Base-by-base conservation (phyloP, 306 rosid species). In the Gastrolobium bilobum region DNA sequence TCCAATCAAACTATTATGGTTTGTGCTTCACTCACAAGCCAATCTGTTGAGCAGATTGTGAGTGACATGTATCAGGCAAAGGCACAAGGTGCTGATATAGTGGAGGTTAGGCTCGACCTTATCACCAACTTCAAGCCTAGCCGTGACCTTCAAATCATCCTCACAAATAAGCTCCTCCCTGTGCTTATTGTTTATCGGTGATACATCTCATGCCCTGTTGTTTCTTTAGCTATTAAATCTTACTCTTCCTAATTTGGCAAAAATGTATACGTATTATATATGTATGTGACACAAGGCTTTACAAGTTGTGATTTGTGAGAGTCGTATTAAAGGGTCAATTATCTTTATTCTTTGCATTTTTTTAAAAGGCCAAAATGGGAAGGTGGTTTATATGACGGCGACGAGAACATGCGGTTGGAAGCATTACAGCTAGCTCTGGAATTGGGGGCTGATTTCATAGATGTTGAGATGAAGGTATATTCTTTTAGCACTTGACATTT, bases 391-490 rank as follows among this genome's bases (percentile, higher is more conserved):
- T 73, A 60, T 26, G 83, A 81, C 5, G 79, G 82, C 13, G 85
- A 86, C 4, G 86, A 86, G 42, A 38, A 14, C 6, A 34, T 35
- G 15, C 47, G 82, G 60, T 4, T 74, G 70, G 84, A 87, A 72
- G 64, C 82, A 38, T 84, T 87, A 6, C 47, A 26, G 8, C 38
- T 51, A 3, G 90, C 88, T 33, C 2, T 38, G 68, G 84, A 84
- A 73, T 33, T 87, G 54, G 90, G 87, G 51, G 90, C 87, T 59
- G 90, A 87, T 73, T 87, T 73, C 63, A 52, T 87, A 20, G 87
- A 86, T 5, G 56, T 72, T 64, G 90, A 86, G 66, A 69, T 86
- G 13, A 68, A 81, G 90, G 90, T 81, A 65, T 38, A 52, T 11
- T 46, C 31, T 65, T 48, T 76, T 44, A 10, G 40, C 40, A 60